Conservation (phyloP, 495 filamentous ascomycete species). For the Aspergillus affinis region DNA sequence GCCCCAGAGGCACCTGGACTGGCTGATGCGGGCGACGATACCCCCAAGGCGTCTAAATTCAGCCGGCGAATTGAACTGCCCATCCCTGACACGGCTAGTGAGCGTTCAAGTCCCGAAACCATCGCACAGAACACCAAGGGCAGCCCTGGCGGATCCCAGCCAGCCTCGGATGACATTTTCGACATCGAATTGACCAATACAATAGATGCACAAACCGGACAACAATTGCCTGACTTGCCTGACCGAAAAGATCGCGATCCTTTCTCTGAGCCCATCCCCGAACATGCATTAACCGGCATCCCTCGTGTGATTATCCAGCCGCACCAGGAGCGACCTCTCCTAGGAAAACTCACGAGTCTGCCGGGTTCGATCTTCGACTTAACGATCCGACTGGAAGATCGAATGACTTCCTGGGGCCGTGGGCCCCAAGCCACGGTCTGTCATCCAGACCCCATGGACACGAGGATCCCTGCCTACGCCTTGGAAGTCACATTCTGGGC, state of each 20-base stretch:
- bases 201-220: slow-evolving; percentile 44
- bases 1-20: neutral
- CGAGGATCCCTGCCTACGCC: slow-evolving; percentile 75
- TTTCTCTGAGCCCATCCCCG: slow-evolving; percentile 12
- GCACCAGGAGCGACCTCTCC: slow-evolving; percentile 38
- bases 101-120: slow-evolving; percentile 34
- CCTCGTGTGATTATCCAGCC: slow-evolving; percentile 12
- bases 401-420: slow-evolving; percentile 75
- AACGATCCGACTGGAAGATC: slow-evolving; percentile 60
- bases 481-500: slow-evolving; percentile 74
- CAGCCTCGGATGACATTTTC: slow-evolving; percentile 18
- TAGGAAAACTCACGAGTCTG: slow-evolving; percentile 45
- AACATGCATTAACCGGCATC: slow-evolving; percentile 4
- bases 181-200: slow-evolving; percentile 42
- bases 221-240: slow-evolving; percentile 30
- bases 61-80: slow-evolving; percentile 38
- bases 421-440: slow-evolving; percentile 57
- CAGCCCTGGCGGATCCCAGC: slow-evolving; percentile 3
- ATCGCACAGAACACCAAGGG: slow-evolving; percentile 16
- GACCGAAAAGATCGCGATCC: slow-evolving; percentile 22
- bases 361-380: slow-evolving; percentile 52
- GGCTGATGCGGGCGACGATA: slow-evolving; percentile 15
- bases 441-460: slow-evolving; percentile 58
- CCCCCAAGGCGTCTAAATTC: slow-evolving; percentile 36
- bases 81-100: slow-evolving; percentile 46